phyloP scores from a whole-genome alignment of 208 protist species.

The Wallacemonas sp. region DNA sequence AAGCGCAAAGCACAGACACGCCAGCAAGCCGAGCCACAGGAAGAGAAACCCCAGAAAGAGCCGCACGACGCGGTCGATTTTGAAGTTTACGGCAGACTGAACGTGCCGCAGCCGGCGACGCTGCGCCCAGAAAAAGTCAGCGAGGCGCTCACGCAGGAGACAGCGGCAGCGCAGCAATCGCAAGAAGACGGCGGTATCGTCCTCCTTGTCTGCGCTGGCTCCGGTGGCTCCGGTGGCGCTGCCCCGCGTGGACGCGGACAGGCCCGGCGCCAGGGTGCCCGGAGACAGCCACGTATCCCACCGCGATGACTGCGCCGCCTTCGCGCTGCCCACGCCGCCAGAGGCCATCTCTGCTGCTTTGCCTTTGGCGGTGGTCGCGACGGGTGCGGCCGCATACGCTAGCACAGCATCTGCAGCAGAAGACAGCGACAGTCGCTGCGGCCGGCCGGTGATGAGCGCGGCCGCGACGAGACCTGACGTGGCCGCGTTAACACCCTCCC shows the following conservation, averaged over 20 bases:
- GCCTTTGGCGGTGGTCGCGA: too few species aligned
- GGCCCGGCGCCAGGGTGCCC: too few species aligned
- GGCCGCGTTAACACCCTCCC: neutral
- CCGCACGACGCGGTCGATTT: slow-evolving; percentile 41
- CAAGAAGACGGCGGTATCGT: slow-evolving; percentile 11
- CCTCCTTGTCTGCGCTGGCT: too few species aligned
- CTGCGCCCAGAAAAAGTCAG: slow-evolving; percentile 41
- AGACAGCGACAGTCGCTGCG: too few species aligned
- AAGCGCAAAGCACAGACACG: slow-evolving; percentile 43
- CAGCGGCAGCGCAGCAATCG: slow-evolving; percentile 45
- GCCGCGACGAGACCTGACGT: neutral
- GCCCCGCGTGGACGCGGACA: too few species aligned
- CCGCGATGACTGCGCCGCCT: too few species aligned
- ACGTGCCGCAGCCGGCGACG: slow-evolving; percentile 33
- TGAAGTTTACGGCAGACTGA: slow-evolving; percentile 58
- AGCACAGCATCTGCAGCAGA: too few species aligned
- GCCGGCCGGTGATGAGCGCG: neutral
- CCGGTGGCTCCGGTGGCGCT: too few species aligned
- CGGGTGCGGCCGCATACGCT: too few species aligned
- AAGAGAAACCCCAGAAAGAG: slow-evolving; percentile 53
- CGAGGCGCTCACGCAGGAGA: slow-evolving; percentile 52
- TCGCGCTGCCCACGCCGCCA: too few species aligned
- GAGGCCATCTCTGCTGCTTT: too few species aligned
- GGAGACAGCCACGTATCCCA: too few species aligned
- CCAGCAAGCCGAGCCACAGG: slow-evolving; percentile 42